A percentile compares a stretch with the other conserved stretches of the same genome.
Conservation (phyloP, 2,329 filamentous ascomycete species). For the Knufia fluminis region DNA sequence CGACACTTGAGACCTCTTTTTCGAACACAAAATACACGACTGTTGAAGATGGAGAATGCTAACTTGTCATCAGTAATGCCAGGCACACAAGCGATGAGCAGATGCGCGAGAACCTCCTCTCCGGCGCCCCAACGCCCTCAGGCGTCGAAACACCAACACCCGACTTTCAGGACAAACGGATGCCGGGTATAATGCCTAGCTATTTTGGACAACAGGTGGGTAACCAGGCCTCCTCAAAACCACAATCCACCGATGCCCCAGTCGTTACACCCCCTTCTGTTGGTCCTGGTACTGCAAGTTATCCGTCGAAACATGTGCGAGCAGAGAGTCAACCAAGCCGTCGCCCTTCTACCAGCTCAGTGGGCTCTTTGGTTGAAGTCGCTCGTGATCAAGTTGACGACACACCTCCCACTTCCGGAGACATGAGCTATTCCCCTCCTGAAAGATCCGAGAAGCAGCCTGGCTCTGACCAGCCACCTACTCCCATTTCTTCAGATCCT, state of each 20-base stretch:
- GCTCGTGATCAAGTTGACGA: slow-evolving; percentile 22
- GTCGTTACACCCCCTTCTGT: slow-evolving; percentile 26
- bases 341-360: slow-evolving; percentile 27
- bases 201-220: slow-evolving; percentile 99
- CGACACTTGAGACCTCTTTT: neutral
- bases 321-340: slow-evolving; percentile 22
- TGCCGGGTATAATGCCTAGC: slow-evolving; percentile 87
- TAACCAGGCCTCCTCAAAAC: slow-evolving; percentile 60
- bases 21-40: neutral
- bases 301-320: slow-evolving; percentile 21
- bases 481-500: slow-evolving; percentile 35
- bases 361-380: slow-evolving; percentile 35
- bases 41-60: slow-evolving; percentile 6
- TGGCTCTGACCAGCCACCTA: slow-evolving; percentile 33
- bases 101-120: slow-evolving; percentile 46
- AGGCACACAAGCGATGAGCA: slow-evolving; percentile 32
- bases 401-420: slow-evolving; percentile 21
- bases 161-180: slow-evolving; percentile 85
- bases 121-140: slow-evolving; percentile 73
- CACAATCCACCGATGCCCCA: slow-evolving; percentile 33
- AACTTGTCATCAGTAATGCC: slow-evolving; percentile 18
- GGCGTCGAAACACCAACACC: slow-evolving; percentile 89
- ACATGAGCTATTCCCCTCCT: slow-evolving; percentile 18
- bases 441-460: slow-evolving; percentile 23
- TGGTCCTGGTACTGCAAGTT: slow-evolving; percentile 22